Evolutionary conservation across 768 basidiomycete genomes (phyloP), one percentile per base, ranked within the genome.

Genomic region (Heimioporus sp.): DNA sequence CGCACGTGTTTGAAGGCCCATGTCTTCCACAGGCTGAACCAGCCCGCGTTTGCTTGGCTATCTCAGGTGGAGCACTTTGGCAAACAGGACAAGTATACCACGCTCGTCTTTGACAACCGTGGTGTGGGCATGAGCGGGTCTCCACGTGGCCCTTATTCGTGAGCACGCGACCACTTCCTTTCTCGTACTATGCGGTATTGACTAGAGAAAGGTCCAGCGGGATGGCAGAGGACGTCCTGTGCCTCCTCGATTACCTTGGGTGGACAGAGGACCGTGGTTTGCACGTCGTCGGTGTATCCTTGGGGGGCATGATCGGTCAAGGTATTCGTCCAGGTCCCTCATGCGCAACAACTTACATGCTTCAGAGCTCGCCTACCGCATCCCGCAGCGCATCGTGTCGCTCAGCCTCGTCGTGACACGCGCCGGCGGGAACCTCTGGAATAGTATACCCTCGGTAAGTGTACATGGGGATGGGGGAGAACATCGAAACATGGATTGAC

Each of bases 291-390:
- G 87, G 91, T 9, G 68, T 81, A 24, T 90, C 87, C 35, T 66
- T 93, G 6, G 91, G 91, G 2, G 90, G 90, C 5, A 92, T 92
- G 90, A 89, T 90, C 45, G 81, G 87, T 0, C 86, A 89, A 71
- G 85, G 87, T 86, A 63, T 13, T 56, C 41, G 30, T 20, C 34
- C 2, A 2, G 40, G 9, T 42, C n/a, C 49, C n/a, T 10, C 1
- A 15, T 6, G 2, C n/a, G 8, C 8, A n/a, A 19, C 4, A 19
- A 34, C 41, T 41, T 20, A 64, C 24, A 7, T 19, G n/a, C n/a
- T 40, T 38, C 52, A 91, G 91, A 92, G 60, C 74, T 92, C 2
- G 81, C 89, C 0, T 74, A 65, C 40, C 77, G 78, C 20, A 84
- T 90, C 32, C 83, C 88, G 0, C 69, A 86, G 13, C 77, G 89